Evolutionary conservation across 1,284 basidiomycete genomes (phyloP), one percentile per base, ranked within the genome.

Genomic region (Hypsizygus ulmarius): DNA sequence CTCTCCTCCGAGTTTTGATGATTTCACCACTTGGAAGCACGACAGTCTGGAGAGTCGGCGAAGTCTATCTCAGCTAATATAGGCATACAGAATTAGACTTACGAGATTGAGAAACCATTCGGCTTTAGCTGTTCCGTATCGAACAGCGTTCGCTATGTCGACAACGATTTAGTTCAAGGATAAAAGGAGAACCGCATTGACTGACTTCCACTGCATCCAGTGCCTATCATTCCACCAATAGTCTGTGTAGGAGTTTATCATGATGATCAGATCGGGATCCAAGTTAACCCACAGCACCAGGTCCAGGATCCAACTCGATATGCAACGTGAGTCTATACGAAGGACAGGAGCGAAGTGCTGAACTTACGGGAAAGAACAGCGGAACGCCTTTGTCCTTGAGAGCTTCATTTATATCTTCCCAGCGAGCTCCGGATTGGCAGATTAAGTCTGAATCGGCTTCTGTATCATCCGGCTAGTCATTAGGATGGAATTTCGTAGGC

Each of bases 151-250:
- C 5, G 93, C 93, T 74, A 65, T 41, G 30, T 43, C 29, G n/a
- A 21, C 48, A 36, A 51, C 43, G 46, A 45, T 12, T 37, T 25
- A 33, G 39, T 25, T 18, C 8, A 39, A 51, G 19, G 28, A 51
- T 33, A 39, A 21, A 50, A n/a, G 25, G 15, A 1, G 36, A n/a
- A 38, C 46, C 8, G 21, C 37, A 39, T 25, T 39, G 47, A 66
- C 84, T 56, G 58, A 88, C 86, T 87, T 59, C 87, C 87, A 32
- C 83, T 88, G 59, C 87, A 90, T 0, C 89, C 88, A 0, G 89
- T 95, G 29, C 86, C 86, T 39, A 93, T 81, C 93, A 98, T 97
- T 0, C 95, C 95, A 29, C 94, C 94, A 34, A 97, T 86, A 0
- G 91, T 93, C 71, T 73, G 40, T 11, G n/a, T 30, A 25, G 43